Percentiles rank a stretch among this genome's conserved stretches.
Conservation (phyloP, 169 alveolate genomes). For the Plasmodium vivax region DNA sequence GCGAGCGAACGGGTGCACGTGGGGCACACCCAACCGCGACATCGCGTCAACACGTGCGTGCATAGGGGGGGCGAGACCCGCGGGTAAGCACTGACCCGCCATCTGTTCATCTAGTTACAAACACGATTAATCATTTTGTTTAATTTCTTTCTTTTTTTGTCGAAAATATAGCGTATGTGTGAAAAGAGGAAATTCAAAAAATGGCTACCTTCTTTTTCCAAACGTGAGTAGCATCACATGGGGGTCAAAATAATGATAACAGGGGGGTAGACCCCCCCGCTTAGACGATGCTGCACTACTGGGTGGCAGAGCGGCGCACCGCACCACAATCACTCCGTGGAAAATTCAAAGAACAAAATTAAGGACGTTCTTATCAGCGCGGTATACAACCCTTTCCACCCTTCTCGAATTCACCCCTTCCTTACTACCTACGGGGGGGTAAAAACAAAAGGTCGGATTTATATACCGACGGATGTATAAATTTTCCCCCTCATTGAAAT, state of each 20-base stretch:
- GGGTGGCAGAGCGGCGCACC: neutral
- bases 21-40: neutral
- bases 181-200: neutral
- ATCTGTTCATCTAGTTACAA: neutral
- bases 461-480: conserved; percentile 2
- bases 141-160: neutral
- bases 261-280: neutral
- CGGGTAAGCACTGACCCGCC: neutral
- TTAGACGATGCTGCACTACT: neutral
- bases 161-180: neutral
- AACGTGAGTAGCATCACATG: neutral
- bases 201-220: neutral
- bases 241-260: neutral
- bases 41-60: neutral
- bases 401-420: conserved; percentile 9
- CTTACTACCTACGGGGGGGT: neutral
- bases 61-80: neutral
- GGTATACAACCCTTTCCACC: conserved; percentile 42
- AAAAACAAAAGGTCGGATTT: conserved; percentile 37
- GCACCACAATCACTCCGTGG: neutral
- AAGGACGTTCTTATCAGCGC: conserved; percentile 39
- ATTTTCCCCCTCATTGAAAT: conserved; percentile 42
- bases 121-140: neutral
- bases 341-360: conserved; percentile 43
- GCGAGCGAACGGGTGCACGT: neutral